phyloP scores from a whole-genome alignment of 1,284 basidiomycete species.

The Irpex lacteus region DNA sequence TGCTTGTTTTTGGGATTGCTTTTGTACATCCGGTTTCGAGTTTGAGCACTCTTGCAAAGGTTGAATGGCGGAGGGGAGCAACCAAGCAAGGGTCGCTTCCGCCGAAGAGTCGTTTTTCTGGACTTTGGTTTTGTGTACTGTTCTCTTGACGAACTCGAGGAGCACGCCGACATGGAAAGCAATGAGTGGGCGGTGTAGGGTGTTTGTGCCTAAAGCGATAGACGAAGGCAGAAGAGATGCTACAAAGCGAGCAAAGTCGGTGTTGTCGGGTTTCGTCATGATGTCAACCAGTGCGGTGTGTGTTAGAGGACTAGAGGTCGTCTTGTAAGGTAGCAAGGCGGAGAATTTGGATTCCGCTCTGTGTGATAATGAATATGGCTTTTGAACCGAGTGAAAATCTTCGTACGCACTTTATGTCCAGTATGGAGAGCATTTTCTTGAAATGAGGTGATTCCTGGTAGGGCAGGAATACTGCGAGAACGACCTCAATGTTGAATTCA shows the following conservation, averaged over 20 bases:
- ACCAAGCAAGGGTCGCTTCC: constrained; percentile 58
- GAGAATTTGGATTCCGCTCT: constrained; percentile 51
- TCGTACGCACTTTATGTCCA: constrained; percentile 65
- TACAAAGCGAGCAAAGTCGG: constrained; percentile 75
- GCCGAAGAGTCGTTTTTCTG: constrained; percentile 40
- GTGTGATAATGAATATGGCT: constrained; percentile 9
- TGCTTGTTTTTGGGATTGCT: constrained; percentile 17
- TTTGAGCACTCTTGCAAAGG: constrained; percentile 43
- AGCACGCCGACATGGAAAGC: constrained; percentile 84
- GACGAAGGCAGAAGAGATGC: constrained; percentile 61
- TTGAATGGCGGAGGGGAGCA: constrained; percentile 60
- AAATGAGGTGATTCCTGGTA: constrained; percentile 97
- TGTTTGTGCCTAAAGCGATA: constrained; percentile 45
- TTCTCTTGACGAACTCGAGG: constrained; percentile 67
- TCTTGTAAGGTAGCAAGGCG: constrained; percentile 77
- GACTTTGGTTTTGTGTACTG: constrained; percentile 31
- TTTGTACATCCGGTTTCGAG: constrained; percentile 16
- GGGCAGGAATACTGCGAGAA: constrained; percentile 86
- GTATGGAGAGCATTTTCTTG: constrained; percentile 87
- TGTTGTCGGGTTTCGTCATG: constrained; percentile 57
- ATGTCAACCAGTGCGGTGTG: constrained; percentile 68
- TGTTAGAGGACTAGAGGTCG: constrained; percentile 69
- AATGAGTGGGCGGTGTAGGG: constrained; percentile 70
- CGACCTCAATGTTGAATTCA: constrained; percentile 86
- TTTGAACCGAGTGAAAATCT: background rate